Base-by-base conservation (phyloP, 805 yeast genomes). In the Wickerhamiella sorbophila region DNA sequence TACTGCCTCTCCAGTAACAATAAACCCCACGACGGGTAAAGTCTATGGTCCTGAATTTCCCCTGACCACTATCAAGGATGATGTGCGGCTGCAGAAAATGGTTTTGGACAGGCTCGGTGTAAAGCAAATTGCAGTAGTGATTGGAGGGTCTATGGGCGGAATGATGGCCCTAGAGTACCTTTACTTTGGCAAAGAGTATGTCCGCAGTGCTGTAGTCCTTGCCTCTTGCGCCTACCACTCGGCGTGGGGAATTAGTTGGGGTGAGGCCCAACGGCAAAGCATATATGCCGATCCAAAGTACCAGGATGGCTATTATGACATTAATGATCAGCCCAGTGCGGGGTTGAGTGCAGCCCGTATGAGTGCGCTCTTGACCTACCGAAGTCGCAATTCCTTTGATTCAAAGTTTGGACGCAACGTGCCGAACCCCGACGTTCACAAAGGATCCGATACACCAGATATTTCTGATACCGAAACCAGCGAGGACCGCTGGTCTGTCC, bases 91-190 rank as follows among this genome's bases (percentile, higher is more conserved):
- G 10, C 97, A 91, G 53, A 74, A 67, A 50, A 56, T 78, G 39
- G 78, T 88, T 2, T 64, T 91, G 38, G 95, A 87, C 50, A 74
- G 77, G 4, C 61, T 91, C 36, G 86, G 84, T 0, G 84, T 91
- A n/a, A 70, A 69, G 41, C 71, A 76, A 44, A 66, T 88, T 22
- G 95, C 96, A 1, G 72, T 79, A 40, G 93, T 81, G 15, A 74
- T 91, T 44, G 98, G 98, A 32, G 98, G 98, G 0, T 87, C 97
- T 20, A 91, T 91, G 98, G 98, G 98, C 33, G 98, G 98, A 16
- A 91, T 91, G 97, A 64, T 86, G 36, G 85, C 87, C 0, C 64
- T 91, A 52, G 98, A 91, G 59, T 91, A 84, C 72, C 74, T 86
- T 3, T 84, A 72, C 57, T 77, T 74, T 42, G 79, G 79, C 3